These are phyloP conservation scores for Kodamaea kaohsiungensis DNA, from an alignment of 805 yeast species.

Conservation along the genomic window DNA sequence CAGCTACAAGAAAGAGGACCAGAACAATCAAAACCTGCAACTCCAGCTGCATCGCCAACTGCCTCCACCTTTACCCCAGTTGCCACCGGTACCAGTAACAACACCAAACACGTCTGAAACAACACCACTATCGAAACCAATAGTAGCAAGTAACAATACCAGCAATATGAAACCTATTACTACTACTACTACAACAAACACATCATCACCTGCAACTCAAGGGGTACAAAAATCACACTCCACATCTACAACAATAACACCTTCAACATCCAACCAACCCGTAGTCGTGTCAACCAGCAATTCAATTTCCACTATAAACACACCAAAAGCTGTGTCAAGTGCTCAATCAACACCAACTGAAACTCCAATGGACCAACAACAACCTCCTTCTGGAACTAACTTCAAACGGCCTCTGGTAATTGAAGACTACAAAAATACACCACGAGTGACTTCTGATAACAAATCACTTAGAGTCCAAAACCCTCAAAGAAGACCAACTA, in stretches of 20 bases:
- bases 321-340: background rate
- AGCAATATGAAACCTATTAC: background rate
- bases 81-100: background rate
- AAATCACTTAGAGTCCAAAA: constrained; percentile 34
- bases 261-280: background rate
- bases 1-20: constrained; percentile 6
- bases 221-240: background rate
- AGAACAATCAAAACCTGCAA: too few relatives aligned
- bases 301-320: background rate
- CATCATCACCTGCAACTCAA: background rate
- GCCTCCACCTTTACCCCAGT: background rate
- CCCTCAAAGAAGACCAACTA: constrained; percentile 17
- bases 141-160: background rate
- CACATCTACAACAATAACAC: background rate
- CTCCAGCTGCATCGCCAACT: background rate
- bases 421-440: constrained; percentile 12
- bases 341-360: background rate
- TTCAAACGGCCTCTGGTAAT: background rate
- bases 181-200: background rate
- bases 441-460: constrained; percentile 39
- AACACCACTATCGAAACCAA: background rate
- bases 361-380: background rate
- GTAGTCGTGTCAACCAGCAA: background rate
- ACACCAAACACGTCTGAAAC: background rate
- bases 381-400: background rate